A percentile compares a stretch with the other conserved stretches of the same genome.
Conservation (phyloP, 1,284 basidiomycete species). For the Pterulicium gracile region DNA sequence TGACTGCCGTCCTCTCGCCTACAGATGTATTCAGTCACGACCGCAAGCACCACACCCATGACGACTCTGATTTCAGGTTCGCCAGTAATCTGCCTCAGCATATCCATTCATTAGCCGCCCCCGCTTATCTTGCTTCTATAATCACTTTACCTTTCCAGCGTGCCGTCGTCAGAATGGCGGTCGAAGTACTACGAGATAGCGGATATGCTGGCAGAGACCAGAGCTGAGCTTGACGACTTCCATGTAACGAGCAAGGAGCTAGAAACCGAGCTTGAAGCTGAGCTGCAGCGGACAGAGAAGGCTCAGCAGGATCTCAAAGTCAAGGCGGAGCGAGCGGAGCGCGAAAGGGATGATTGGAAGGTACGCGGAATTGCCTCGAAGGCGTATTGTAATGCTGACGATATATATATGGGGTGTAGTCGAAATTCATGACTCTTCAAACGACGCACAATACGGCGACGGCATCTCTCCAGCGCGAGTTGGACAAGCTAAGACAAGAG, state of each 20-base stretch:
- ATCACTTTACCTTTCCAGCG: slow-evolving; percentile 25
- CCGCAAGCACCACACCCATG: slow-evolving; percentile 41
- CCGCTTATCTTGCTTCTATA: slow-evolving; percentile 9
- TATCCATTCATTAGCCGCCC: slow-evolving; percentile 10
- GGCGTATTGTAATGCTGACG: too few relatives aligned
- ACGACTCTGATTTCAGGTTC: slow-evolving; percentile 56
- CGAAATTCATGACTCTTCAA: slow-evolving; percentile 83
- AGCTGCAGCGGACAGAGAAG: slow-evolving; percentile 81
- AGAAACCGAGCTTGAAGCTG: slow-evolving; percentile 86
- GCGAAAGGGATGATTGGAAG: slow-evolving; percentile 89
- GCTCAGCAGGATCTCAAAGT: slow-evolving; percentile 73
- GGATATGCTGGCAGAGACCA: slow-evolving; percentile 79
- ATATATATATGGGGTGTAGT: slow-evolving; percentile 26
- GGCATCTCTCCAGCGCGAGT: slow-evolving; percentile 77
- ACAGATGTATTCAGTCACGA: too few relatives aligned
- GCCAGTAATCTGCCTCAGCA: slow-evolving; percentile 9
- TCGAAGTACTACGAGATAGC: slow-evolving; percentile 76
- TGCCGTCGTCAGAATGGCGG: slow-evolving; percentile 63
- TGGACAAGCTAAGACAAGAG: slow-evolving; percentile 77
- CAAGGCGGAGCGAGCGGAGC: slow-evolving; percentile 64
- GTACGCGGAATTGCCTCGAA: slow-evolving; percentile 29
- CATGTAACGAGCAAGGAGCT: slow-evolving; percentile 86
- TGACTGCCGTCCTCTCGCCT: too few relatives aligned
- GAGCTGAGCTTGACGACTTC: slow-evolving; percentile 85
- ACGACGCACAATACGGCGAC: slow-evolving; percentile 85